Evolutionary conservation across 2,329 filamentous ascomycete species (phyloP), one percentile per base, ranked within the genome.

Genomic region (Chaetomium globosum): DNA sequence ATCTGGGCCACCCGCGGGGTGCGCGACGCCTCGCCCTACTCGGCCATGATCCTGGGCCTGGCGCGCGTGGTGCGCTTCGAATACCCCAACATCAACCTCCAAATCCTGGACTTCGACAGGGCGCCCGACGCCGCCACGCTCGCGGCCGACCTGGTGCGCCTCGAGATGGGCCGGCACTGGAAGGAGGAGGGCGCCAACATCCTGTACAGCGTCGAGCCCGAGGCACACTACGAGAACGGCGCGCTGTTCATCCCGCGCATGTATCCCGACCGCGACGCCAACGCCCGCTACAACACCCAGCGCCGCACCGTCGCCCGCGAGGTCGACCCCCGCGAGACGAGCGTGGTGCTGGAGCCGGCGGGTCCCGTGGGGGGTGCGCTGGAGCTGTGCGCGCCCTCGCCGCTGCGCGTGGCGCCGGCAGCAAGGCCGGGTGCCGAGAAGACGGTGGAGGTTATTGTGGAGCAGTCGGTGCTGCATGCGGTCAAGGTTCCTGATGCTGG

Each of bases 281-380:
- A 71, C 39, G 55, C 64, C 1, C 66, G 70, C 16, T 67, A 68
- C 64, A 71, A 71, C 48, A 53, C 69, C 2, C 43, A 51, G 36
- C 48, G 59, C 7, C 63, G 67, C 3, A 53, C 54, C 4, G 54
- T 57, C 1, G 16, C 16, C 0, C 7, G 48, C 1, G 23, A 31
- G 3, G 39, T 48, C 19, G 28, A 30, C 7, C 26, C 23, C 28
- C 9, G 28, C 19, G 56, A 59, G 57, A 39, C 13, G 36, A 68
- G 43, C 10, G 51, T 56, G 2, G 33, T 43, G 9, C 33, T 57
- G 10, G 54, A 57, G 54, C 54, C 54, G 1, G 39, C 54, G 21
- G 39, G 39, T 1, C 31, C 10, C 1, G 21, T 2, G 8, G 36
- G 36, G 8, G 23, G 13, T 19, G 54, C n/a, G 31, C 12, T 57